These are phyloP conservation scores for Hyaloperonospora brassicae DNA, from an alignment of 352 stramenopile genomes.

Conservation along the genomic window DNA sequence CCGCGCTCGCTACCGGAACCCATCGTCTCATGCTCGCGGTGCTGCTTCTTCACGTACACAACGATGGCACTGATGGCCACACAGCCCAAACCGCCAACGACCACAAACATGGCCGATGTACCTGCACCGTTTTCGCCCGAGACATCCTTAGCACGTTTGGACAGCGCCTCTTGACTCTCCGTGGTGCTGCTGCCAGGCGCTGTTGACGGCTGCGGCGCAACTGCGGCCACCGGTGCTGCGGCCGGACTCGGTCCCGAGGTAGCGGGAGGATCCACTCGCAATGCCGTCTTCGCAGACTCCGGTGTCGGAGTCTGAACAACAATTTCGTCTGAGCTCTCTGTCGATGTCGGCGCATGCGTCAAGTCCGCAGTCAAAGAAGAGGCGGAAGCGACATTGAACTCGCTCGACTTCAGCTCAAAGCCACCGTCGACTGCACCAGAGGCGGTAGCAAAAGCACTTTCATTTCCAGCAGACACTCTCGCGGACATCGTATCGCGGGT, in stretches of 20 bases:
- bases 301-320: constrained; percentile 2
- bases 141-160: constrained; percentile 30
- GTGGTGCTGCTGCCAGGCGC: constrained; percentile 20
- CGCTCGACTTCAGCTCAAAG: too few relatives aligned
- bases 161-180: constrained; percentile 38
- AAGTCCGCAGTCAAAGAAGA: too few relatives aligned
- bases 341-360: too few relatives aligned
- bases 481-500: too few relatives aligned
- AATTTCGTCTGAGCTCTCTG: too few relatives aligned
- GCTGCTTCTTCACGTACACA: constrained; percentile 46
- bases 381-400: too few relatives aligned
- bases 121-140: constrained; percentile 12
- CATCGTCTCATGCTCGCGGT: constrained; percentile 12
- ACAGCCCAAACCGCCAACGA: constrained; percentile 26
- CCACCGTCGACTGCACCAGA: too few relatives aligned
- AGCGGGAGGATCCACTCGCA: constrained; percentile 11
- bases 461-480: too few relatives aligned
- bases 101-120: constrained; percentile 11
- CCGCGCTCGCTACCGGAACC: constrained; percentile 24
- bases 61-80: constrained; percentile 44
- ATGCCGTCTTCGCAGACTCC: constrained; percentile 16
- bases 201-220: constrained; percentile 3
- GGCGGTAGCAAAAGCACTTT: too few relatives aligned
- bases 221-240: constrained; percentile 6
- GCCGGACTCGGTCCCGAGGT: constrained; percentile 1